Evolutionary conservation across 257 asterid species (phyloP).

Genomic region (Galeopsis tetrahit): DNA sequence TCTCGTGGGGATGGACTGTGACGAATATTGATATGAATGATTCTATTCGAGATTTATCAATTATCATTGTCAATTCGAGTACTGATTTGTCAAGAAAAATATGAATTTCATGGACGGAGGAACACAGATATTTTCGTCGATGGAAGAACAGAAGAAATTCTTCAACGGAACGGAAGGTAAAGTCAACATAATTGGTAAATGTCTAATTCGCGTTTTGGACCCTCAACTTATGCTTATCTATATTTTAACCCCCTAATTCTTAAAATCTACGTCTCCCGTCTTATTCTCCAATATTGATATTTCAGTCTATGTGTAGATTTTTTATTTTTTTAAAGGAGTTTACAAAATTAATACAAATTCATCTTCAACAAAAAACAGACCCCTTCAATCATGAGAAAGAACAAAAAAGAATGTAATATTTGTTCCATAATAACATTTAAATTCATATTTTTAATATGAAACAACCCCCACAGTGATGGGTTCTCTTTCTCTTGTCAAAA

Average conservation of each 20-base stretch:
- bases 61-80: constrained; percentile 39
- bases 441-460: too few species aligned
- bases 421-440: too few species aligned
- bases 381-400: too few species aligned
- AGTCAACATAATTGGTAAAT: constrained; percentile 26
- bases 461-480: too few species aligned
- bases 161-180: constrained; percentile 8
- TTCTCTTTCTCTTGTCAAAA: too few species aligned
- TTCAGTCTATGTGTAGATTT: too few species aligned
- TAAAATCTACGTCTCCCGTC: too few species aligned
- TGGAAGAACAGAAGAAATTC: not conserved
- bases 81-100: not conserved
- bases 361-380: too few species aligned
- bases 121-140: not conserved
- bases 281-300: too few species aligned
- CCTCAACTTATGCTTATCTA: constrained; percentile 15
- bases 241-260: constrained; percentile 8
- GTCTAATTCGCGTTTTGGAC: constrained; percentile 25
- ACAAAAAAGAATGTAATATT: too few species aligned
- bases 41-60: constrained; percentile 69
- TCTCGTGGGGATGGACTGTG: constrained; percentile 80
- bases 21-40: constrained; percentile 72
- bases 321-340: too few species aligned
- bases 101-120: constrained; percentile 32
- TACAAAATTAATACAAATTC: too few species aligned